A percentile compares a stretch with the other conserved stretches of the same genome.
Evolutionary conservation across 495 filamentous ascomycete species (phyloP).

Genomic region (Neurospora sp.): DNA sequence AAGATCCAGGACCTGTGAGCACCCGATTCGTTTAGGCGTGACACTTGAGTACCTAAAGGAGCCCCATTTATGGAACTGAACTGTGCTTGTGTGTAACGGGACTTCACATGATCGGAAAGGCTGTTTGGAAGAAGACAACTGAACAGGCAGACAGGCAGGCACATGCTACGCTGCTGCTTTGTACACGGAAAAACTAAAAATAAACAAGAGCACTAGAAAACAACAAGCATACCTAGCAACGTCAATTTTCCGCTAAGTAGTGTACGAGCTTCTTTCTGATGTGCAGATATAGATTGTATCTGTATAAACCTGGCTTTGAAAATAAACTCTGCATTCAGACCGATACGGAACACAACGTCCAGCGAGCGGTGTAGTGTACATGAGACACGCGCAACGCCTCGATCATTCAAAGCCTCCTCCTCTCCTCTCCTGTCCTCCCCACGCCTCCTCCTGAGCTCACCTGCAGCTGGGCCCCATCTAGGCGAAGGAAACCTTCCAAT

Average conservation of each 20-base stretch:
- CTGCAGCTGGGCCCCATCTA: conserved; percentile 5
- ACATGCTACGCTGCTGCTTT: neutral
- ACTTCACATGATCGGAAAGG: neutral
- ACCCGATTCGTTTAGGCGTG: neutral
- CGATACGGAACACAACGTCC: neutral
- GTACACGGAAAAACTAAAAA: neutral
- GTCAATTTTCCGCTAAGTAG: neutral
- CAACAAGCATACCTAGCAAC: neutral
- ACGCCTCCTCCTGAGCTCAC: neutral
- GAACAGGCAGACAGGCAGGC: neutral
- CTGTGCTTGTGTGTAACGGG: neutral
- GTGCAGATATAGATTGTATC: neutral
- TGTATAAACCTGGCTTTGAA: neutral
- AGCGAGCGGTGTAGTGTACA: neutral
- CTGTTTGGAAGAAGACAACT: neutral
- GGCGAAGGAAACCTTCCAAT: conserved; percentile 63
- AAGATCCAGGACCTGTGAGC: neutral
- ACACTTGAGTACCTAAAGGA: neutral
- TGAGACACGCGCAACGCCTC: neutral
- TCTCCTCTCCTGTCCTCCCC: neutral
- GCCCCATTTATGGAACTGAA: neutral
- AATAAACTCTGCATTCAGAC: neutral
- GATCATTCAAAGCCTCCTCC: neutral
- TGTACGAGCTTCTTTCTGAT: neutral
- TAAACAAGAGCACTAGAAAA: neutral